Percentiles rank a stretch among this genome's conserved stretches.
Evolutionary conservation across 768 basidiomycete genomes (phyloP).

Genomic region (Agaricus sinodeliciosus): DNA sequence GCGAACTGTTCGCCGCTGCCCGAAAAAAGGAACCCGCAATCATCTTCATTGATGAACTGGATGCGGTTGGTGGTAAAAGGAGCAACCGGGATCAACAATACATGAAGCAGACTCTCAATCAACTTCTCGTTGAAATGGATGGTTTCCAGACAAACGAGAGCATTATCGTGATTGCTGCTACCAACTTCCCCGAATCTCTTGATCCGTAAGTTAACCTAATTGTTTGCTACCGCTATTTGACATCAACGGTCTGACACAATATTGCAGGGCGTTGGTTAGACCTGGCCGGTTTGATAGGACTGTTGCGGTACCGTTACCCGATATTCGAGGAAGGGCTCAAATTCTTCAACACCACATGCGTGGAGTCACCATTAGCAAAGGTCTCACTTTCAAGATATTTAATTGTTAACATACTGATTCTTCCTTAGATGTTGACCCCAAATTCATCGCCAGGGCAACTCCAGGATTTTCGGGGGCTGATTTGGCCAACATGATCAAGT

Average conservation of each 20-base stretch:
- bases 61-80: slow-evolving; percentile 89
- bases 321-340: slow-evolving; percentile 88
- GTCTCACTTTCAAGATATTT: slow-evolving; percentile 23
- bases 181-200: slow-evolving; percentile 93
- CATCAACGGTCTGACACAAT: slow-evolving; percentile 4
- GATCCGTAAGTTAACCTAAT: slow-evolving; percentile 58
- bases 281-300: slow-evolving; percentile 96
- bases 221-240: neutral
- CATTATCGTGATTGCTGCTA: slow-evolving; percentile 94
- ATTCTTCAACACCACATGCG: slow-evolving; percentile 91
- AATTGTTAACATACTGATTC: slow-evolving; percentile 11
- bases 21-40: slow-evolving; percentile 94
- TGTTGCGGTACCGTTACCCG: slow-evolving; percentile 91
- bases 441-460: slow-evolving; percentile 86
- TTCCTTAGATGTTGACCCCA: slow-evolving; percentile 68
- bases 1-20: slow-evolving; percentile 91
- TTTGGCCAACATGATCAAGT: slow-evolving; percentile 96
- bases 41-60: slow-evolving; percentile 96
- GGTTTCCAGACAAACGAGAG: slow-evolving; percentile 93
- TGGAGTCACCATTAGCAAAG: slow-evolving; percentile 56
- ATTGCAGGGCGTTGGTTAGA: slow-evolving; percentile 78
- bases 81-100: slow-evolving; percentile 80
- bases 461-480: slow-evolving; percentile 97
- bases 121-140: slow-evolving; percentile 95
- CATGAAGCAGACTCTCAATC: slow-evolving; percentile 93